phyloP scores from a whole-genome alignment of 805 yeast species.

The Lipomyces lipofer region DNA sequence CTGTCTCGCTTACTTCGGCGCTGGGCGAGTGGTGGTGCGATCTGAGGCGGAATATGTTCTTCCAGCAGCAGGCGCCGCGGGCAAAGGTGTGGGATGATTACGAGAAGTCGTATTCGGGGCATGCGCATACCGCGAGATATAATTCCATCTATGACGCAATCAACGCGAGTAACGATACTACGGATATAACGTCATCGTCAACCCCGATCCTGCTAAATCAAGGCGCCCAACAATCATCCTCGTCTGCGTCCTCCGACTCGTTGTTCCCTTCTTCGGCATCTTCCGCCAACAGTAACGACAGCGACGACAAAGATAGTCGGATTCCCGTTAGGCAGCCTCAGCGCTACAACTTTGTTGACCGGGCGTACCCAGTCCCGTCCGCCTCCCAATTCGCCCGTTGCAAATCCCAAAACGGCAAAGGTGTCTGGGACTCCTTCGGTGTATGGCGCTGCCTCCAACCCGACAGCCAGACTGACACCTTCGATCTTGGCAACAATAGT shows the following conservation, averaged over 20 bases:
- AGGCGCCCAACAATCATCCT: not conserved
- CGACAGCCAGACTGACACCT: constrained; percentile 20
- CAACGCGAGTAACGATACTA: not conserved
- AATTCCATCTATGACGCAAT: constrained; percentile 8
- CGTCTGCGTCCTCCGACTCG: not conserved
- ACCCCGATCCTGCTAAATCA: not conserved
- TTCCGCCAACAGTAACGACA: constrained; percentile 3
- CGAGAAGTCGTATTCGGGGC: constrained; percentile 5
- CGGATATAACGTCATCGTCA: not conserved
- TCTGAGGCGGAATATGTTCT: constrained; percentile 12
- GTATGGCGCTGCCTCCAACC: constrained; percentile 92
- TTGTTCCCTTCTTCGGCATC: constrained; percentile 3
- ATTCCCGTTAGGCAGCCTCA: constrained; percentile 12
- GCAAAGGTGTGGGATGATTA: constrained; percentile 28
- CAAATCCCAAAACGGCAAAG: constrained; percentile 60
- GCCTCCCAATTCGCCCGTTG: constrained; percentile 63
- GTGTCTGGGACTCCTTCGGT: constrained; percentile 83
- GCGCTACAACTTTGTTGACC: constrained; percentile 34
- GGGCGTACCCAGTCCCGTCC: constrained; percentile 61
- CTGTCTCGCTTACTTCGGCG: constrained; percentile 2
- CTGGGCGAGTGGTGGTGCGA: constrained; percentile 22
- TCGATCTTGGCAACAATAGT: not conserved
- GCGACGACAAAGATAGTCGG: not conserved
- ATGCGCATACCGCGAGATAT: not conserved
- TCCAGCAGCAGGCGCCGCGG: constrained; percentile 10